Base-by-base conservation (phyloP, 1,139 yeast genomes). In the Sugiyamaella sp. region DNA sequence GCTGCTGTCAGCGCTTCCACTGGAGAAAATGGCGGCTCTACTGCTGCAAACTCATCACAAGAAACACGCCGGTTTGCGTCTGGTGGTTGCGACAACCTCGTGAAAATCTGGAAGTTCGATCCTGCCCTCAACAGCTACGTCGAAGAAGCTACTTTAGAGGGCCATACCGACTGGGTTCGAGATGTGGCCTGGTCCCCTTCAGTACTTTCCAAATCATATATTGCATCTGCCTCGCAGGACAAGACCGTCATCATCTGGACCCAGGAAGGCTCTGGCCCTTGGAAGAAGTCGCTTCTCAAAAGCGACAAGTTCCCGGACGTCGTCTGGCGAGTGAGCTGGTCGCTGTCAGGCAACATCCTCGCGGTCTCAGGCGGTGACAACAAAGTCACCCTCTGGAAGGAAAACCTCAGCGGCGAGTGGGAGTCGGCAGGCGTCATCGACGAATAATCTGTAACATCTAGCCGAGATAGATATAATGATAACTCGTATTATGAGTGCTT, bases 171-270 rank as follows among this genome's bases (percentile, higher is more conserved):
- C 72, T 95, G 99, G 99, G 97, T 93, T 35, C 84, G 99, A 70
- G 99, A 93, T 71, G 97, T 93, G 56, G 91, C 96, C 5, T 93
- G 99, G 99, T 89, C 97, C 16, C 97, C 98, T 47, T 85, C 96
- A 1, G 84, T 89, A 44, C 78, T 93, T 58, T 81, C 89, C 47
- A 87, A 89, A 63, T 84, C 95, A 17, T 93, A 90, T 71, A 87
- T 93, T 66, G 99, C 99, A n/a, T 86, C 97, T 45, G 98, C 97
- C 14, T 91, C 98, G 17, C 99, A 95, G 74, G 99, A 95, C 71
- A 85, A 90, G 69, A 87, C 95, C 0, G 98, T 95, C 54, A 79
- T 90, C 60, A 88, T 93, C 69, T 93, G 99, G 99, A 85, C 96
- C 21, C 85, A 83, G 66, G 91, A 86, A 60, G 80, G 77, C 53